A percentile compares a stretch with the other conserved stretches of the same genome.
Conservation (phyloP, 2,329 filamentous ascomycete genomes). For the Talaromyces sp. region DNA sequence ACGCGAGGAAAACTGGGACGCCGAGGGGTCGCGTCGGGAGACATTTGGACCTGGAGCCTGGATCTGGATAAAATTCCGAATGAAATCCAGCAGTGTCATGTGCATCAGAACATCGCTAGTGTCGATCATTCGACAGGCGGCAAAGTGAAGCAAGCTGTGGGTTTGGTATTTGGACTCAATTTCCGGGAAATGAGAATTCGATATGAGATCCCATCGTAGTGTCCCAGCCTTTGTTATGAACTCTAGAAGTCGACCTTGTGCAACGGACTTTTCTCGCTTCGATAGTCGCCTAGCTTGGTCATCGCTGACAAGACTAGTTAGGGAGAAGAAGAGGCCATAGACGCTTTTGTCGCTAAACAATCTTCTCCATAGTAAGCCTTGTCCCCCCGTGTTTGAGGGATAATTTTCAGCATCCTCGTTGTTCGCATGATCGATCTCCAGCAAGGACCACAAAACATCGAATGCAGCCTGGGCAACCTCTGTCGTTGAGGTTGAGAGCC, state of each 20-base stretch:
- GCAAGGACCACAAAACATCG: slow-evolving; percentile 48
- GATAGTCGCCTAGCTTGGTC: slow-evolving; percentile 36
- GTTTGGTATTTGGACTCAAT: slow-evolving; percentile 44
- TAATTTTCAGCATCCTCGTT: slow-evolving; percentile 19
- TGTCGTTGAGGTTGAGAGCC: slow-evolving; percentile 54
- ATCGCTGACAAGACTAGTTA: slow-evolving; percentile 44
- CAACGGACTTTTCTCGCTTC: slow-evolving; percentile 53
- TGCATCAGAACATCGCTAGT: slow-evolving; percentile 57
- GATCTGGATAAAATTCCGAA: slow-evolving; percentile 48
- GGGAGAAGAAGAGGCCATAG: slow-evolving; percentile 53
- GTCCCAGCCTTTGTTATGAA: slow-evolving; percentile 51
- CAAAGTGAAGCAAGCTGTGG: slow-evolving; percentile 51
- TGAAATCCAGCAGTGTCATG: slow-evolving; percentile 56
- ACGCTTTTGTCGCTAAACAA: slow-evolving; percentile 58
- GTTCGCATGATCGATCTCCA: slow-evolving; percentile 47
- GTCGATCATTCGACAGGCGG: slow-evolving; percentile 53
- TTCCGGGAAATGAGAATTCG: slow-evolving; percentile 47
- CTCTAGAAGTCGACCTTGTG: slow-evolving; percentile 57
- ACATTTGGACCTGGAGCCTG: slow-evolving; percentile 32
- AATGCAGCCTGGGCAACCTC: slow-evolving; percentile 53
- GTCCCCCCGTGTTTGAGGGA: slow-evolving; percentile 30
- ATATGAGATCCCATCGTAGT: slow-evolving; percentile 53
- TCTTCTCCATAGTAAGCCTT: slow-evolving; percentile 58
- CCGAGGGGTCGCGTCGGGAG: slow-evolving; percentile 26
- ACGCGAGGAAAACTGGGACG: slow-evolving; percentile 36